Base-by-base conservation (phyloP, 1,284 basidiomycete genomes). In the Boletus mariae region DNA sequence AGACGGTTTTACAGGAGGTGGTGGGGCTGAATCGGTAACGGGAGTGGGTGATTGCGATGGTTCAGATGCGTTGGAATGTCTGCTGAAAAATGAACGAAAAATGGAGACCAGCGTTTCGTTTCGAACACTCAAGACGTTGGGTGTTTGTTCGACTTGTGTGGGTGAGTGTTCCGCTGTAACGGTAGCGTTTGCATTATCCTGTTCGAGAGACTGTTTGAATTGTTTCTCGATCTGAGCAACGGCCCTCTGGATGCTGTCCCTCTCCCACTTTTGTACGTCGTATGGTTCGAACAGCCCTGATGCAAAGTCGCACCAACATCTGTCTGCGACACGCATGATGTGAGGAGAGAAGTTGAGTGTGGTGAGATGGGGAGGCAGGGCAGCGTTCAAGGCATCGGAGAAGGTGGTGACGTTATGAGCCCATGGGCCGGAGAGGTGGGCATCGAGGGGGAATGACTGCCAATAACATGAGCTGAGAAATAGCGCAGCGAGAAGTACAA, bases 401-500 rank as follows among this genome's bases (percentile, higher is more conserved):
- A 85, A 87, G 8, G 85, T 87, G 15, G 83, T 85, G 62, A 87
- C 77, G 63, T 85, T 83, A 41, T 77, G 75, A 7, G 82, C 71
- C 83, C 85, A 86, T 3, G 89, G 83, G 15, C 66, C 66, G 23
- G 80, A 76, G 51, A 90, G 80, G 1, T 78, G 73, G 28, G 78
- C 79, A 55, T 83, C 78, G 41, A 85, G 66, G 11, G 87, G 80
- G 45, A 89, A 79, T 17, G 90, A 85, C 57, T 89, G 86, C 89
- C 89, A 90, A 68, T 91, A 90, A 66, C 90, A 92, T 11, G 89
- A 88, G 13, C 89, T 88, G 57, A 90, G 77, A 67, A 90, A 91
- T 49, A 91, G 76, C 13, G 89, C 86, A 0, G 82, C 78, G 17
- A 92, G 80, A 20, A 92, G 76, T 23, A 90, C 76, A 52, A 91